phyloP scores from a whole-genome alignment of 1,139 yeast genomes.

The Ogataea hybrid region DNA sequence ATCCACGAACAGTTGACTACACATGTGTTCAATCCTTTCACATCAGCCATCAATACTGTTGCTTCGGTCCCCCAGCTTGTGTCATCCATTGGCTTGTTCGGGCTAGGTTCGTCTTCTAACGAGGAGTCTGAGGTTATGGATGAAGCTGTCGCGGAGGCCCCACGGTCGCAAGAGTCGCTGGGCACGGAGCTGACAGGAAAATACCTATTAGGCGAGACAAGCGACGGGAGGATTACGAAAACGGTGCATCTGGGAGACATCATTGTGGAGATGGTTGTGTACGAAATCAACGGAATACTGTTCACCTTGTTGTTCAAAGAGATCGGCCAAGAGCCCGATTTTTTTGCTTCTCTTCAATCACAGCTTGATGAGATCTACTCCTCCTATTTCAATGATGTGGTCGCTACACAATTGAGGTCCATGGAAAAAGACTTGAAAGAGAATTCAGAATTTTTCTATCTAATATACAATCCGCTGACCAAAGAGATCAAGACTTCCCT shows the following conservation, averaged over 20 bases:
- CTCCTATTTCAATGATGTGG: constrained; percentile 26
- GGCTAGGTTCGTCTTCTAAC: constrained; percentile 8
- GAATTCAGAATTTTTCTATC: constrained; percentile 21
- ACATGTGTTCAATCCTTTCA: constrained; percentile 30
- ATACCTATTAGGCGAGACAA: constrained; percentile 25
- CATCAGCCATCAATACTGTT: constrained; percentile 23
- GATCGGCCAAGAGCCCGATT: constrained; percentile 1
- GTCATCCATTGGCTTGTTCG: constrained; percentile 14
- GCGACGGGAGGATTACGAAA: constrained; percentile 20
- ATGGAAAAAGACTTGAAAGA: constrained; percentile 17
- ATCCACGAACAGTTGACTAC: constrained; percentile 27
- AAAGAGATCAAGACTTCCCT: constrained; percentile 22
- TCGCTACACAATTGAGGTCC: constrained; percentile 25
- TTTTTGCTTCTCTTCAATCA: constrained; percentile 33
- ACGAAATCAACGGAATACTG: constrained; percentile 31
- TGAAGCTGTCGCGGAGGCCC: neutral
- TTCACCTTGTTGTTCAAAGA: constrained; percentile 23
- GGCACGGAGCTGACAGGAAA: constrained; percentile 21
- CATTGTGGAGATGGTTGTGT: constrained; percentile 21
- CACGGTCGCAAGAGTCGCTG: constrained; percentile 8
- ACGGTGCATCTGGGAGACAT: constrained; percentile 13
- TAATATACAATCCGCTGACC: constrained; percentile 15
- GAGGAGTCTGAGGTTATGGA: constrained; percentile 4
- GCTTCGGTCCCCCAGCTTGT: constrained; percentile 18
- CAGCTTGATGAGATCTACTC: constrained; percentile 36